phyloP scores from a whole-genome alignment of 495 filamentous ascomycete genomes.

The Tuber borchii region DNA sequence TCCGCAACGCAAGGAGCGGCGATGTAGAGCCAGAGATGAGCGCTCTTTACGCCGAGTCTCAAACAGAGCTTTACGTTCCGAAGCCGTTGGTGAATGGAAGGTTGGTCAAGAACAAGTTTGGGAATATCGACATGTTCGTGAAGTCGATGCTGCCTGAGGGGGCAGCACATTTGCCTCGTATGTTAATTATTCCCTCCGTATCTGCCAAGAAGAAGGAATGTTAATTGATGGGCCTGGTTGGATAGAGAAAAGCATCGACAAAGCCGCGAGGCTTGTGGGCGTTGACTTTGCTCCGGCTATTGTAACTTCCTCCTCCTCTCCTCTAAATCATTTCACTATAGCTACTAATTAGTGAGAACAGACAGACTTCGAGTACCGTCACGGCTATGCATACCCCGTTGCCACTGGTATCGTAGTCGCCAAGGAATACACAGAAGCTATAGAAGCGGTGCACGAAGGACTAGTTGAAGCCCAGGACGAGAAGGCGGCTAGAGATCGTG shows the following conservation, averaged over 20 bases:
- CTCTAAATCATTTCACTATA: background rate
- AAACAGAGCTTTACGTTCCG: conserved; percentile 69
- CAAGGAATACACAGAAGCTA: conserved; percentile 59
- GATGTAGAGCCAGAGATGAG: conserved; percentile 45
- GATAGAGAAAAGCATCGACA: conserved; percentile 56
- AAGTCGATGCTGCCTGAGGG: conserved; percentile 86
- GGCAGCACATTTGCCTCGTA: conserved; percentile 58
- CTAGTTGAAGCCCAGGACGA: conserved; percentile 59
- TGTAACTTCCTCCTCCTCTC: conserved; percentile 13
- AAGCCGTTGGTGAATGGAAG: conserved; percentile 67
- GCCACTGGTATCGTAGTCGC: conserved; percentile 70
- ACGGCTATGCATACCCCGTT: conserved; percentile 72
- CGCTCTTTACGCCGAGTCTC: conserved; percentile 64
- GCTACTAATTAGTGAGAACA: background rate
- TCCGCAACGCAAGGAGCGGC: conserved; percentile 46
- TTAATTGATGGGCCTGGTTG: conserved; percentile 26
- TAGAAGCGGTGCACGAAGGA: conserved; percentile 59
- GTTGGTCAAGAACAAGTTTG: conserved; percentile 78
- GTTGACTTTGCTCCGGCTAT: conserved; percentile 86
- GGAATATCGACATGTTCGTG: conserved; percentile 86
- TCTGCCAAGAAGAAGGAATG: background rate
- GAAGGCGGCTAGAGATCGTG: conserved; percentile 52
- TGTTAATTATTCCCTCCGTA: conserved; percentile 4
- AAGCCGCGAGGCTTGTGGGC: conserved; percentile 67
- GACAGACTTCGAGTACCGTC: conserved; percentile 80